Evolutionary conservation across 352 stramenopile species (phyloP).

Genomic region (Pythium sukuiense): DNA sequence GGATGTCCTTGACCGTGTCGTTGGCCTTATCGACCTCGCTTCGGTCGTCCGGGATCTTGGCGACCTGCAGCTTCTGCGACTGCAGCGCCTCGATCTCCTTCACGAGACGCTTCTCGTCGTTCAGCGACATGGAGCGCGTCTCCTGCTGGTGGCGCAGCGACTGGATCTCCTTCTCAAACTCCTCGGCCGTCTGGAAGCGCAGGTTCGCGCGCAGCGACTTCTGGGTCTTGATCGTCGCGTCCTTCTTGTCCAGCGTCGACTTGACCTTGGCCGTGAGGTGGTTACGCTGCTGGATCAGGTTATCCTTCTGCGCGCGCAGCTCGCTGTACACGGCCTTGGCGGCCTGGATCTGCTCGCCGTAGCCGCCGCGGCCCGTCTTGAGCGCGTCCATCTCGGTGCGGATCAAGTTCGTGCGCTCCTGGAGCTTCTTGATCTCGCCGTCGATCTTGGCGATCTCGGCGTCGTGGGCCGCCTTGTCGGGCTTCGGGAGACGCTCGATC

Average conservation of each 20-base stretch:
- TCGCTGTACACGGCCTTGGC: conserved; percentile 85
- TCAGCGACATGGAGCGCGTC: conserved; percentile 95
- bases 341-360: conserved; percentile 85
- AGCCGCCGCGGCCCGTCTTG: conserved; percentile 79
- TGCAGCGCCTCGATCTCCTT: conserved; percentile 95
- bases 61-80: conserved; percentile 87
- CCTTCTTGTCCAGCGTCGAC: conserved; percentile 81
- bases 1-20: conserved; percentile 76
- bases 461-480: conserved; percentile 91
- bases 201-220: conserved; percentile 61
- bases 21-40: conserved; percentile 81
- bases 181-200: conserved; percentile 86
- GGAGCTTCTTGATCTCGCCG: conserved; percentile 91
- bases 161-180: conserved; percentile 92
- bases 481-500: conserved; percentile 82
- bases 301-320: conserved; percentile 82
- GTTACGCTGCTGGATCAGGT: conserved; percentile 85
- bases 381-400: conserved; percentile 77
- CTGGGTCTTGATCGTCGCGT: conserved; percentile 71
- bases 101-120: conserved; percentile 96
- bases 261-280: conserved; percentile 80
- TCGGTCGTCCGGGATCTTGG: conserved; percentile 81
- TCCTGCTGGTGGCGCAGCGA: conserved; percentile 91
- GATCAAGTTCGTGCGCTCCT: conserved; percentile 77
- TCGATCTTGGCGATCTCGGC: conserved; percentile 84